phyloP scores from a whole-genome alignment of 164 flowering plant species.

The Chimonanthus salicifolius region DNA sequence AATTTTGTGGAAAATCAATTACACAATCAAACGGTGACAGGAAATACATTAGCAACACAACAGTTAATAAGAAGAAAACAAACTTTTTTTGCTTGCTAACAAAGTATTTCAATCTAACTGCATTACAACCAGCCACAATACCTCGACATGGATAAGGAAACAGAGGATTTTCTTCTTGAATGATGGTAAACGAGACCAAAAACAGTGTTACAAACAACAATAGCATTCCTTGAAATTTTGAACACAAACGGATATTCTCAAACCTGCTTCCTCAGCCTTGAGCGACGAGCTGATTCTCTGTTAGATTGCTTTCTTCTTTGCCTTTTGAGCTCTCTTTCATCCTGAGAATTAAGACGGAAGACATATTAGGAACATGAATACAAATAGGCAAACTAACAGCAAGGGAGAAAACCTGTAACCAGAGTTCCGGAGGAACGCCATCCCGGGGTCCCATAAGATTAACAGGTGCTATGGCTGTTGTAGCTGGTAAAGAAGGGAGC shows the following conservation, averaged over 20 bases:
- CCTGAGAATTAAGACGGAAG: constrained; percentile 14
- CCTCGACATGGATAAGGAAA: neutral
- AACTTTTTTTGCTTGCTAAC: too few species aligned
- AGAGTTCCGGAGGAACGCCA: constrained; percentile 20
- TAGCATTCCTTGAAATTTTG: neutral
- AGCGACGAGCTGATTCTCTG: constrained; percentile 34
- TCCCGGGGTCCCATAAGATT: constrained; percentile 22
- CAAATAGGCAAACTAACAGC: neutral
- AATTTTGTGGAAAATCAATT: too few species aligned
- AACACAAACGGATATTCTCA: neutral
- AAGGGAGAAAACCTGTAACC: constrained; percentile 22
- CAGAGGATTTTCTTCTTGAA: neutral
- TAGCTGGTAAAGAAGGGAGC: constrained; percentile 19
- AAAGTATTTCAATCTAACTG: neutral
- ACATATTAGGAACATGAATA: constrained; percentile 8
- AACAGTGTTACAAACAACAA: neutral
- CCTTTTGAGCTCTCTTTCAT: constrained; percentile 31
- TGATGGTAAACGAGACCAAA: too few species aligned
- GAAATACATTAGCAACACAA: too few species aligned
- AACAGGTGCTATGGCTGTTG: constrained; percentile 15
- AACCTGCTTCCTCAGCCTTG: constrained; percentile 35
- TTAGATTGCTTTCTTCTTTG: constrained; percentile 33
- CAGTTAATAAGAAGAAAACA: too few species aligned
- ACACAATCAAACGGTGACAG: too few species aligned
- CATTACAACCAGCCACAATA: neutral